Percentiles rank a stretch among this genome's conserved stretches.
phyloP scores from a whole-genome alignment of 805 yeast genomes.

The Yamadazyma tumulicola region DNA sequence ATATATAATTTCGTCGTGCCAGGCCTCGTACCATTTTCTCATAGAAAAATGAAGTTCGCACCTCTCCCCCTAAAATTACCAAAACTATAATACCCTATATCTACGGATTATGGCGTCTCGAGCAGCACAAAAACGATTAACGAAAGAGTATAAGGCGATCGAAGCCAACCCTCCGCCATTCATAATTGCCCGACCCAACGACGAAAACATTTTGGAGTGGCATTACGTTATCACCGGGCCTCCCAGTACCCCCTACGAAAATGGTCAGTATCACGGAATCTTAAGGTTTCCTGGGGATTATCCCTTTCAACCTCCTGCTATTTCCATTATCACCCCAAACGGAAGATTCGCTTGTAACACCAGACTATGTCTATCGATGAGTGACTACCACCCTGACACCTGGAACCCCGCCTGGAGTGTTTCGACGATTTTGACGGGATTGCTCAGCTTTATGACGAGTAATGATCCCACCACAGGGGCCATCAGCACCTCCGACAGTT shows the following conservation, averaged over 20 bases:
- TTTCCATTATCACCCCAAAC: constrained; percentile 83
- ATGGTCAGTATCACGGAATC: constrained; percentile 90
- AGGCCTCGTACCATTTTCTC: no score
- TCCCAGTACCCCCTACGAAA: constrained; percentile 79
- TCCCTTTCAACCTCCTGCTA: constrained; percentile 90
- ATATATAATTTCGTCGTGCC: no score
- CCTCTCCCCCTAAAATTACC: no score
- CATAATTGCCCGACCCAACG: constrained; percentile 81
- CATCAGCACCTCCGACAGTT: constrained; percentile 57
- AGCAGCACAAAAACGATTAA: constrained; percentile 48
- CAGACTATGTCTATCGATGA: constrained; percentile 83
- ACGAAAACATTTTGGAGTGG: constrained; percentile 87
- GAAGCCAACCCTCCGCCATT: constrained; percentile 81
- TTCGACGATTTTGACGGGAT: constrained; percentile 79
- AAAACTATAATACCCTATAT: no score
- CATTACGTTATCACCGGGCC: constrained; percentile 92
- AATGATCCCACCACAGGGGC: constrained; percentile 84
- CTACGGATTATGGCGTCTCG: constrained; percentile 31
- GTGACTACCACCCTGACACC: constrained; percentile 89
- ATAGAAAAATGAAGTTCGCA: no score
- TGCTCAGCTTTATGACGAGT: constrained; percentile 89
- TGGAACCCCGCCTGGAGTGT: constrained; percentile 99
- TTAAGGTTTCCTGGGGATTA: constrained; percentile 78
- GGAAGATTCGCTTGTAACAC: constrained; percentile 83
- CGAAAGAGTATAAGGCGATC: constrained; percentile 78